Base-by-base conservation (phyloP, 352 stramenopile genomes). In the Pythium aphanidermatum region DNA sequence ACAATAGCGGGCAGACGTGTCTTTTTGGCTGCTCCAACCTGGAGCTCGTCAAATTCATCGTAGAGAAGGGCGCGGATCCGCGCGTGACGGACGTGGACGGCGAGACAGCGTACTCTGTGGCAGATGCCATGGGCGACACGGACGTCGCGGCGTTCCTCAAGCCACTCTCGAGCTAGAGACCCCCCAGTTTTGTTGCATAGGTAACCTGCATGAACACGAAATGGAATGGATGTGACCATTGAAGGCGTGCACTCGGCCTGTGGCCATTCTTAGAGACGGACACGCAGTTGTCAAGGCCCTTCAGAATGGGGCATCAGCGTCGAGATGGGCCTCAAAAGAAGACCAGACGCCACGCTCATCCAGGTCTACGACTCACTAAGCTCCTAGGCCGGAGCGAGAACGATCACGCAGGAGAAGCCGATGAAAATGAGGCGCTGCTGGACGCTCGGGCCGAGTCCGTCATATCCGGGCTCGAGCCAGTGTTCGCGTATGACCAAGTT, bases 11-110 rank as follows among this genome's bases (percentile, higher is more conserved):
- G 13, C 79, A 93, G 55, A 91, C 78, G 34, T 89, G 77, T 40
- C 62, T 89, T 4, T 93, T 93, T 32, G 78, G 81, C 25, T 91
- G 81, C 58, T 90, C 76, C 16, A 81, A 77, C 38, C 47, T 83
- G 46, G 72, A 86, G 29, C 50, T 93, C 36, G 74, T 77, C 19
- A 58, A 74, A 39, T 45, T 82, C 50, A 62, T 93, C 3, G 59
- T 91, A 11, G 23, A 55, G 17, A 76, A 84, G 46, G 76, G 78
- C 12, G 65, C 88, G 14, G 74, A 93, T 46, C 67, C 73, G 21
- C 70, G 58, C 2, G 55, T 87, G 38, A 66, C 68, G 38, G 81
- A 88, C 49, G 51, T 60, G 20, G 78, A 93, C 31, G 60, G 57
- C 25, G 81, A 93, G 60, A 90, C 78, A 25, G 76, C 77, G 26